Percentiles rank a stretch among this genome's conserved stretches.
These are phyloP conservation scores for Trypanosoma mega DNA, from an alignment of 208 protist genomes.

Conservation along the genomic window DNA sequence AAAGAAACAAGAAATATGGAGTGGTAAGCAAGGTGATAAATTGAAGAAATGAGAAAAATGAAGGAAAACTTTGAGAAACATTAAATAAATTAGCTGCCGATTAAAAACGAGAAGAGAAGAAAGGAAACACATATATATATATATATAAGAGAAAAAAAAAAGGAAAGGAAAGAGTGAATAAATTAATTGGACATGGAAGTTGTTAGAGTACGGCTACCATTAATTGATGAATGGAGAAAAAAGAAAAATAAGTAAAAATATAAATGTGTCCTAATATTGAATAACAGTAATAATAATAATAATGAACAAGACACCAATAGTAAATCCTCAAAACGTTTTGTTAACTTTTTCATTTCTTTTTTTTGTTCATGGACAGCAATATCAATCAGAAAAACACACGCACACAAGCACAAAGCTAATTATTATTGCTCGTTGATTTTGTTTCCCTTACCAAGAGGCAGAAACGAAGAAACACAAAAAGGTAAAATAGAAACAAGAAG, in stretches of 20 bases:
- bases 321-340: neutral
- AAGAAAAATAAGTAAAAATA: conserved; percentile 9
- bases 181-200: too few species aligned
- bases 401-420: too few species aligned
- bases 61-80: neutral
- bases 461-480: too few species aligned
- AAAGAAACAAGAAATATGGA: neutral
- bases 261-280: conserved; percentile 4
- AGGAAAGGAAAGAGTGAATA: neutral
- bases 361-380: too few species aligned
- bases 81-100: neutral
- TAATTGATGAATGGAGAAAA: neutral
- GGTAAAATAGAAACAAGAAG: too few species aligned
- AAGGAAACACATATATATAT: too few species aligned
- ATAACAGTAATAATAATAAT: conserved; percentile 1
- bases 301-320: neutral
- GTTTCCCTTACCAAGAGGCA: too few species aligned
- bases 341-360: conserved; percentile 20
- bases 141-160: conserved; percentile 3
- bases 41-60: neutral
- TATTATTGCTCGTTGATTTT: neutral
- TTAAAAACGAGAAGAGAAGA: too few species aligned
- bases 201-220: too few species aligned
- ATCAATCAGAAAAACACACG: too few species aligned
- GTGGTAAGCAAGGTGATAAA: neutral